Evolutionary conservation across 176 grass and related monocot genomes (phyloP).

Genomic region (Lolium rigidum): DNA sequence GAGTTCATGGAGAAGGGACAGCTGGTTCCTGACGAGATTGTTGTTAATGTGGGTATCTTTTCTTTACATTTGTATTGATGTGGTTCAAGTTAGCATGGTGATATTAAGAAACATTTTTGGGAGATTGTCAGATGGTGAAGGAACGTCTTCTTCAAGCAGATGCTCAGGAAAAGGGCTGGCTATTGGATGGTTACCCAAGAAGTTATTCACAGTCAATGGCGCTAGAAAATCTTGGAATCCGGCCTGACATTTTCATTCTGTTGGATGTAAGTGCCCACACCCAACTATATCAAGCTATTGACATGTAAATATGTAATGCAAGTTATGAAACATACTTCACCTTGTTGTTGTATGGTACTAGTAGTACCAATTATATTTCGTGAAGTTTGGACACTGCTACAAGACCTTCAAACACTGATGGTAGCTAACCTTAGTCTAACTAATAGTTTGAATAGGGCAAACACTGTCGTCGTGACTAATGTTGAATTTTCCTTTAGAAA

Average conservation of each 20-base stretch:
- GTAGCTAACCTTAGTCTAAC: not conserved
- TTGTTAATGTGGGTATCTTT: slow-evolving; percentile 66
- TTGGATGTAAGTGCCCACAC: slow-evolving; percentile 72
- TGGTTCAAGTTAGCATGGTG: not conserved
- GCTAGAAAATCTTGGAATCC: slow-evolving; percentile 78
- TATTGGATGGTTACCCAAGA: slow-evolving; percentile 96
- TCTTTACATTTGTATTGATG: not conserved
- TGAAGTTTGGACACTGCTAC: not conserved
- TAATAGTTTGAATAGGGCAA: slow-evolving; percentile 13
- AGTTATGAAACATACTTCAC: not conserved
- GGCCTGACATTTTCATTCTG: slow-evolving; percentile 84
- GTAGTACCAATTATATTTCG: not conserved
- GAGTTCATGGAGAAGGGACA: slow-evolving; percentile 94
- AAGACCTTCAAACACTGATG: slow-evolving; percentile 3
- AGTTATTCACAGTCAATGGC: slow-evolving; percentile 91
- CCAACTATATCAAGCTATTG: not conserved
- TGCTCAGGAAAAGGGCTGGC: slow-evolving; percentile 91
- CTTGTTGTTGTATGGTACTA: slow-evolving; percentile 22
- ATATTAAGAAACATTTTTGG: not conserved
- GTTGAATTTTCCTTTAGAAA: not conserved
- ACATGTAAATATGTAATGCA: not conserved
- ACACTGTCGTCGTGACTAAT: not conserved
- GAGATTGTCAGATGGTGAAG: slow-evolving; percentile 79
- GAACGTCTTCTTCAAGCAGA: slow-evolving; percentile 77
- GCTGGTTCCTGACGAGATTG: slow-evolving; percentile 91